A percentile compares a stretch with the other conserved stretches of the same genome.
Conservation (phyloP, 305 asterid genomes). For the Fraxinus baroniana region DNA sequence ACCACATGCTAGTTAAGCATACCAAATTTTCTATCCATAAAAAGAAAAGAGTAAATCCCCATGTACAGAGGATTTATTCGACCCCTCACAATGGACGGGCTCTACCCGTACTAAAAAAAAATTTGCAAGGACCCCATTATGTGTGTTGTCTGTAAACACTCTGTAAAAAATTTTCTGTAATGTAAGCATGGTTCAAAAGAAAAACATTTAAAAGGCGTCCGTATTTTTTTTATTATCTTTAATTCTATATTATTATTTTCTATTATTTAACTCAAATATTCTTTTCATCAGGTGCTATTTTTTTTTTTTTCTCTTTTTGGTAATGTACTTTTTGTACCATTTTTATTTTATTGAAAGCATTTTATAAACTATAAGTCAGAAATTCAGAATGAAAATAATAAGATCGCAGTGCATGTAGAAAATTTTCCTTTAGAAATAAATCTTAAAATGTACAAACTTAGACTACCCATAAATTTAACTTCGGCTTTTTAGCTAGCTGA, state of each 20-base stretch:
- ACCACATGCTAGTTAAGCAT: not conserved
- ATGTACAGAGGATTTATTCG: too few species aligned
- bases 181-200: too few species aligned
- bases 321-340: not conserved
- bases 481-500: slow-evolving; percentile 12
- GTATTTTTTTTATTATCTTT: not conserved
- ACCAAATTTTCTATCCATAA: not conserved
- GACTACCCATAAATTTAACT: slow-evolving; percentile 24
- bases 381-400: slow-evolving; percentile 17
- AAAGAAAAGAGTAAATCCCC: too few species aligned
- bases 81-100: too few species aligned
- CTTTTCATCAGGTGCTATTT: not conserved
- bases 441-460: slow-evolving; percentile 48
- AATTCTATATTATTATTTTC: not conserved
- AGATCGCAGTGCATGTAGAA: slow-evolving; percentile 12
- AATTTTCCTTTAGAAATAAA: slow-evolving; percentile 28
- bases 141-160: too few species aligned
- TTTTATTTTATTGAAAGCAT: not conserved
- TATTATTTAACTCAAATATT: not conserved
- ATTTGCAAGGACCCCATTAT: too few species aligned
- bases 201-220: not conserved
- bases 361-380: slow-evolving; percentile 9
- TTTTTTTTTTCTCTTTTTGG: not conserved
- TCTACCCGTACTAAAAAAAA: too few species aligned
- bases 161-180: too few species aligned